These are phyloP conservation scores for Colletotrichum agaves DNA, from an alignment of 2,329 filamentous ascomycete species.

Conservation along the genomic window DNA sequence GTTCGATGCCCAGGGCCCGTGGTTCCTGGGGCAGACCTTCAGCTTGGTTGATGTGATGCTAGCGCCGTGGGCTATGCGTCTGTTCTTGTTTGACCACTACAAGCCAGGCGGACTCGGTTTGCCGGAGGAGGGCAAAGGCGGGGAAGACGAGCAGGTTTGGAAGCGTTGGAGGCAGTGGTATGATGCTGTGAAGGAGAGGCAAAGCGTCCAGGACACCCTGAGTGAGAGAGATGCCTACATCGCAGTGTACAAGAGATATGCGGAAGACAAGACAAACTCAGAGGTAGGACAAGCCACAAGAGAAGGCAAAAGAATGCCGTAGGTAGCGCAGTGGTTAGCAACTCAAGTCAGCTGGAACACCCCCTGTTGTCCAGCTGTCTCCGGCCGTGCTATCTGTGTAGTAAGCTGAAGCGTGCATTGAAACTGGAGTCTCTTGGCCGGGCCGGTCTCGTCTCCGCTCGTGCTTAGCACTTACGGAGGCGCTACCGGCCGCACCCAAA, in stretches of 20 bases:
- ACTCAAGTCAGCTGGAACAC: neutral
- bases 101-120: conserved; percentile 67
- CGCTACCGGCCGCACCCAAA: conserved; percentile 23
- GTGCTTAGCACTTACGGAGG: conserved; percentile 19
- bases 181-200: conserved; percentile 65
- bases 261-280: conserved; percentile 71
- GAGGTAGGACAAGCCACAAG: conserved; percentile 71
- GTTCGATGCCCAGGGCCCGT: conserved; percentile 69
- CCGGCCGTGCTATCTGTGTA: neutral
- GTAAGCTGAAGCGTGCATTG: neutral
- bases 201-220: conserved; percentile 74
- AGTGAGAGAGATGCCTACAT: conserved; percentile 76
- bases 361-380: neutral
- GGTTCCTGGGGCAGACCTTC: conserved; percentile 73
- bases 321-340: neutral
- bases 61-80: conserved; percentile 76
- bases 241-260: conserved; percentile 74
- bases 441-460: conserved; percentile 12
- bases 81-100: conserved; percentile 81
- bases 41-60: conserved; percentile 76
- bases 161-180: conserved; percentile 73
- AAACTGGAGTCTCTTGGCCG: neutral
- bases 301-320: conserved; percentile 71
- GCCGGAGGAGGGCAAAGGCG: conserved; percentile 44
- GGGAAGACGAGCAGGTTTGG: conserved; percentile 68